A percentile compares a stretch with the other conserved stretches of the same genome.
These are phyloP conservation scores for Kandelia obovata DNA, from an alignment of 345 rosid genomes.

Conservation along the genomic window DNA sequence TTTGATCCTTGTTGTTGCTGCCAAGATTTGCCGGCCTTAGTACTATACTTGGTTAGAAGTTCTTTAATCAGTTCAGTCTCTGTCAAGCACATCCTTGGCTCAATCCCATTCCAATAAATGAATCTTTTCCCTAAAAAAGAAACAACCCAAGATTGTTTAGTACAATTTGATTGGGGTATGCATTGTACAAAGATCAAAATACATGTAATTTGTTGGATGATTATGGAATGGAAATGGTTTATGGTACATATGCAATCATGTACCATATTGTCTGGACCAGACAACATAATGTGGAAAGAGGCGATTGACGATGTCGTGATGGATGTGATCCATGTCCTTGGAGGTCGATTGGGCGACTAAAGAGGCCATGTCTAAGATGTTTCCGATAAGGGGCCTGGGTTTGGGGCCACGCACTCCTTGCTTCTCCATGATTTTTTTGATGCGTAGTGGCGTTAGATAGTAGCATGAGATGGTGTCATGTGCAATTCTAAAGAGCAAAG, in stretches of 20 bases:
- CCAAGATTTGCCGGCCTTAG: constrained; percentile 85
- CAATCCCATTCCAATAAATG: constrained; percentile 83
- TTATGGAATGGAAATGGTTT: too few species aligned
- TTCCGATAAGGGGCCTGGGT: constrained; percentile 69
- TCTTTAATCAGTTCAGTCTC: constrained; percentile 81
- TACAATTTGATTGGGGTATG: too few species aligned
- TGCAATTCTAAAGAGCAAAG: constrained; percentile 35
- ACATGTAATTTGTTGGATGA: too few species aligned
- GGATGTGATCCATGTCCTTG: constrained; percentile 49
- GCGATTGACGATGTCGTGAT: constrained; percentile 70
- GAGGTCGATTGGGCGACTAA: constrained; percentile 62
- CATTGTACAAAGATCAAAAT: too few species aligned
- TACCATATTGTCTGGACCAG: constrained; percentile 85
- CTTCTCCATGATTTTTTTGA: constrained; percentile 61
- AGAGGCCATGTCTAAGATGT: constrained; percentile 63
- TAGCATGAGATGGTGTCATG: constrained; percentile 60
- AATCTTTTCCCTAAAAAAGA: constrained; percentile 68
- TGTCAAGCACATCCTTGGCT: constrained; percentile 78
- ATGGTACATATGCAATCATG: background rate
- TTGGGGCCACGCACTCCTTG: constrained; percentile 93
- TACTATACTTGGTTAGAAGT: constrained; percentile 60
- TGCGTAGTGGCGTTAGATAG: constrained; percentile 68
- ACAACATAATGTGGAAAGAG: constrained; percentile 79
- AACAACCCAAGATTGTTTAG: too few species aligned
- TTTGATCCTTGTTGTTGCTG: constrained; percentile 83